phyloP scores from a whole-genome alignment of 1,284 basidiomycete genomes.

The Malassezia vespertilionis region DNA sequence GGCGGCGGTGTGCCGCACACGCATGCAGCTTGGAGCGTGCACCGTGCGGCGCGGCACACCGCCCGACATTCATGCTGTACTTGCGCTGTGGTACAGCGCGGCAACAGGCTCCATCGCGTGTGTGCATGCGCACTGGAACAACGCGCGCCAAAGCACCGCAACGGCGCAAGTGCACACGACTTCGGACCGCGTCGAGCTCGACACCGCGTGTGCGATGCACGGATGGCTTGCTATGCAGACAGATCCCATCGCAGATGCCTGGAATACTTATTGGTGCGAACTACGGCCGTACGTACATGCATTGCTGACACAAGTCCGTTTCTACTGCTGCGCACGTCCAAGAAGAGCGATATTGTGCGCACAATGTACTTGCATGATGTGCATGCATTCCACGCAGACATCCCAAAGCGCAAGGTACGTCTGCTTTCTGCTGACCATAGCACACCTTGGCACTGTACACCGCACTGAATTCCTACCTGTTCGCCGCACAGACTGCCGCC shows the following conservation, averaged over 20 bases:
- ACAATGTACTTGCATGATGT: constrained; percentile 2
- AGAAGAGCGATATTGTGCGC: not conserved
- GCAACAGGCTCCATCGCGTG: no score
- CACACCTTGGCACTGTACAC: constrained; percentile 9
- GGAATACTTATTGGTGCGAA: constrained; percentile 7
- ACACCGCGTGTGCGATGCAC: not conserved
- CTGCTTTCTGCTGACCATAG: not conserved
- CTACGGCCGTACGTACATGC: not conserved
- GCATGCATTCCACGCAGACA: not conserved
- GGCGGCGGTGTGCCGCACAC: not conserved
- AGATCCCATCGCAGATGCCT: not conserved
- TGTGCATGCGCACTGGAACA: no score
- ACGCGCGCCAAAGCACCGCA: no score
- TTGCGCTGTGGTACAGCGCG: no score
- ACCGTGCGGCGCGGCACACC: no score
- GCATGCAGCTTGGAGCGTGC: not conserved
- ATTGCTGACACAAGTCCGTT: constrained; percentile 1
- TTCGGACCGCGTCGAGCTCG: not conserved
- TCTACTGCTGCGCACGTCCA: not conserved
- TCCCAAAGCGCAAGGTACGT: not conserved
- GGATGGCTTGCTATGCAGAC: constrained; percentile 1
- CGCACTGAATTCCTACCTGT: constrained; percentile 2
- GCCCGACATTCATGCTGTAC: no score
- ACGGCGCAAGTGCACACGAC: no score
- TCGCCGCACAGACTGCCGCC: not conserved